Percentiles rank a stretch among this genome's conserved stretches.
Evolutionary conservation across 805 yeast genomes (phyloP).

Genomic region (Kockiozyma suomiensis): DNA sequence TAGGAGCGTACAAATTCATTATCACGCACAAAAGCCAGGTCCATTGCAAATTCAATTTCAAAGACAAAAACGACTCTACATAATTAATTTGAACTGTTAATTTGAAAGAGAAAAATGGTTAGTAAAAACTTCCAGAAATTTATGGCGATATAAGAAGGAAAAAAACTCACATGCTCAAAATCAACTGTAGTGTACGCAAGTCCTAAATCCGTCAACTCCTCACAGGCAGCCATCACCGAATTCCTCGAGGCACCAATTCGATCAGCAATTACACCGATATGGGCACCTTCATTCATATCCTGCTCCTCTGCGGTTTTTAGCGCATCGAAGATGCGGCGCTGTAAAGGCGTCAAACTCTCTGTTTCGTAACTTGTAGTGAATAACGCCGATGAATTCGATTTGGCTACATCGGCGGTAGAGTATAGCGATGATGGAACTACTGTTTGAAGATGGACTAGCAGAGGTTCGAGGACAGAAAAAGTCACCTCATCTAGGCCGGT

Average conservation of each 20-base stretch:
- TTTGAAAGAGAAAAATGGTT: background rate
- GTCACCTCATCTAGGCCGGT: constrained; percentile 61
- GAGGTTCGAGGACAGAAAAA: constrained; percentile 62
- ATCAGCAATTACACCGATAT: constrained; percentile 21
- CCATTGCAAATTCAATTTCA: too few species aligned
- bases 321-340: constrained; percentile 20
- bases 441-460: constrained; percentile 22
- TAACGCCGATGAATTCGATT: background rate
- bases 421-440: background rate
- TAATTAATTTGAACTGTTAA: constrained; percentile 4
- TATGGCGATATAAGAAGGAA: too few species aligned
- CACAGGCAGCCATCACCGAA: constrained; percentile 12
- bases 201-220: constrained; percentile 26
- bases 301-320: constrained; percentile 6
- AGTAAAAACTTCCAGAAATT: too few species aligned
- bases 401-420: background rate
- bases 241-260: constrained; percentile 2
- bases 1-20: background rate
- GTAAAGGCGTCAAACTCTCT: constrained; percentile 29
- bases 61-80: background rate
- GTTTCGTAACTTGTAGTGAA: constrained; percentile 8
- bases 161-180: constrained; percentile 27
- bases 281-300: constrained; percentile 30
- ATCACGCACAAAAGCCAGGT: background rate
- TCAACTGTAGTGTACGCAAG: constrained; percentile 31